Evolutionary conservation across 2,329 filamentous ascomycete species (phyloP), one percentile per base, ranked within the genome.

Genomic region (Diaporthe sp.): DNA sequence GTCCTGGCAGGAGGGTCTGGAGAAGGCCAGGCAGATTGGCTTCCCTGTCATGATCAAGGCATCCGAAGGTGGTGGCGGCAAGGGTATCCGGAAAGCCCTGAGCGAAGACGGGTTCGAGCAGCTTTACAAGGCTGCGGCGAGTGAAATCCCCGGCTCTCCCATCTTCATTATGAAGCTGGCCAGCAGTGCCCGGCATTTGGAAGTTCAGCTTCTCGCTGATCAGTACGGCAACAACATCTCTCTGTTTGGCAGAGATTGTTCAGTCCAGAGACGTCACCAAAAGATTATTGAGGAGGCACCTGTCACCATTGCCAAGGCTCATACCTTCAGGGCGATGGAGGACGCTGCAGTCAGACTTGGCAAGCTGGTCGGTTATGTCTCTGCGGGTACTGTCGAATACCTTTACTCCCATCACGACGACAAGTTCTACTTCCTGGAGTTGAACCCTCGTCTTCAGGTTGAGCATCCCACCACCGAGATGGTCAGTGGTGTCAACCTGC

Each of bases 161-260:
- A 99, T 99, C 86, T 99, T 99, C 90, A 98, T 99, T 88, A 99
- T 99, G 97, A 98, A 99, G 92, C 89, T 99, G 78, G 97, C 97
- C 68, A 97, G 96, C 80, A 98, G 98, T 83, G 97, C 97, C 55
- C 91, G 97, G 80, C 97, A 99, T 90, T 89, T 99, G 87, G 97
- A 99, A 86, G 97, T 99, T 75, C 97, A 99, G 87, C 89, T 99
- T 79, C 90, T 99, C 72, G 97, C 97, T 79, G 97, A 99, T 88
- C 95, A 99, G 90, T 99, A 99, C 85, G 97, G 97, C 83, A 98
- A 99, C 91, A 98, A 98, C 88, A 98, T 99, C 84, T 99, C 97
- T 12, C 92, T 99, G 71, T 99, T 98, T 81, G 97, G 97, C 83
- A 93, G 97, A 92, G 97, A 99, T 88, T 99, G 97, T 85, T 99